Evolutionary conservation across 495 filamentous ascomycete species (phyloP), one percentile per base, ranked within the genome.

Genomic region (Neurospora tetraspora): DNA sequence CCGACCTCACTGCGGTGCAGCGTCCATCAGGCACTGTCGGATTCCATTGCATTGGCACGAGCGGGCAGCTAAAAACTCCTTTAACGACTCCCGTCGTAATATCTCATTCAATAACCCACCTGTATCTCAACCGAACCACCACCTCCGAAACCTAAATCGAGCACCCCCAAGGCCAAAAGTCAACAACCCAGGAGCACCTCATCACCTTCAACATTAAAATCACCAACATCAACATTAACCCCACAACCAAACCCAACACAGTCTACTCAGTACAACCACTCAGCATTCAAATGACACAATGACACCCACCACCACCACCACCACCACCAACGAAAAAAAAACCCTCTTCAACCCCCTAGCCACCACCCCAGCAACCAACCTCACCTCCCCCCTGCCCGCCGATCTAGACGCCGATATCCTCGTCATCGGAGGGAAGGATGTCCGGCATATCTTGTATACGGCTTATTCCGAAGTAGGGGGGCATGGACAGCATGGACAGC

Each of bases 381-480:
- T 90, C 42, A 86, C 85, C 1, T 80, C 84, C 40, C 72, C 80
- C 11, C 74, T 89, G 2, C 84, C 87, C 1, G 81, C 81, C 11
- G 85, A 84, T 39, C 69, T 83, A 53, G 73, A 82, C 42, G 85
- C 83, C 31, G 75, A 82, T 34, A 74, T 89, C n/a, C 80, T 90
- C 2, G 76, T 85, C 3, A 81, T 90, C 9, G 86, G 84, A 11
- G 86, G 86, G 72, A 85, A 85, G 0, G 87, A 89, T 78, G 82
- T 81, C 7, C 81, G 87, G 12, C 83, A 84, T 72, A 77, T 88
- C 40, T 76, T 89, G 4, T 89, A 83, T 72, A 88, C 87, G 0
- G 71, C 78, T 16, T 83, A 82, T 71, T 71, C 71, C 20, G 78
- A 83, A 27, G 45, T 71, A 40, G 74, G 74, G 6, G 69, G 78